Conservation (phyloP, 495 filamentous ascomycete species). For the Talaromyces wortmannii region DNA sequence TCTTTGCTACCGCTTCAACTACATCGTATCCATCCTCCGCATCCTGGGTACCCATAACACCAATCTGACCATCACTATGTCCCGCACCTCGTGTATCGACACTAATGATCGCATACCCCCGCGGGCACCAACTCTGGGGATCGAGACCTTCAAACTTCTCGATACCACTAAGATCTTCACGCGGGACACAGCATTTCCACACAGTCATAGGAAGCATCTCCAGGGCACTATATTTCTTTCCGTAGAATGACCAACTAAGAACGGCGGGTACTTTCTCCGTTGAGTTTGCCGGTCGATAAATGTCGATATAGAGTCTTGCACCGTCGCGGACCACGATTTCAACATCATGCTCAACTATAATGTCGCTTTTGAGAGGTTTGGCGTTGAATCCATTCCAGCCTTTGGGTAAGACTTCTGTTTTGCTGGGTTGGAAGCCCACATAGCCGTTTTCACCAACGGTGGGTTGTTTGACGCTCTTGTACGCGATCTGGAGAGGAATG, state of each 20-base stretch:
- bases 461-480: constrained; percentile 21
- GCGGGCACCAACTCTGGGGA: constrained; percentile 29
- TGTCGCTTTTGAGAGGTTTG: constrained; percentile 12
- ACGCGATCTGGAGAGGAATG: constrained; percentile 19
- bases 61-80: constrained; percentile 29
- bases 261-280: constrained; percentile 27
- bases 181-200: constrained; percentile 19
- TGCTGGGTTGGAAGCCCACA: constrained; percentile 16
- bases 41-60: constrained; percentile 36
- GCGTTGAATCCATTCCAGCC: constrained; percentile 23
- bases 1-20: constrained; percentile 30
- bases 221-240: constrained; percentile 25
- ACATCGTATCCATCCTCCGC: constrained; percentile 37
- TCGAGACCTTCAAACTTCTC: constrained; percentile 42
- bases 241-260: constrained; percentile 27
- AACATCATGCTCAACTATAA: constrained; percentile 23
- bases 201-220: constrained; percentile 16
- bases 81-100: constrained; percentile 35
- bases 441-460: constrained; percentile 22
- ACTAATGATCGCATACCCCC: constrained; percentile 38
- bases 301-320: constrained; percentile 21
- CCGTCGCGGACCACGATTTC: constrained; percentile 24
- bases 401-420: constrained; percentile 18
- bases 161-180: constrained; percentile 14
- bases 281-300: constrained; percentile 23